A percentile compares a stretch with the other conserved stretches of the same genome.
phyloP scores from a whole-genome alignment of 345 rosid genomes.

The Leavenworthia alabamica region DNA sequence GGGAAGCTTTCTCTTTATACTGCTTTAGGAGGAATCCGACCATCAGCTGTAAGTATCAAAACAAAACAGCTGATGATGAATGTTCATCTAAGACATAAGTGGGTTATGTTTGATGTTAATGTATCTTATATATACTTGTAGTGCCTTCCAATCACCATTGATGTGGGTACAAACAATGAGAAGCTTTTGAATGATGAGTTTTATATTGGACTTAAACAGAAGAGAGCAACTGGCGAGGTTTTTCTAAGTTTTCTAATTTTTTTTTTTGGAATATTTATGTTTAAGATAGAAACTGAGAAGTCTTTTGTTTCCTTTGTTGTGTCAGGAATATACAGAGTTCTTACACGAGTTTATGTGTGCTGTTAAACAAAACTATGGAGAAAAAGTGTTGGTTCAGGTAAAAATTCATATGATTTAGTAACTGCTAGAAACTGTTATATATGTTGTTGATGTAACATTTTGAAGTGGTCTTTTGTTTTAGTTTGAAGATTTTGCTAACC shows the following conservation, averaged over 20 bases:
- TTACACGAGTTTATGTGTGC: slow-evolving; percentile 87
- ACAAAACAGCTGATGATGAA: neutral
- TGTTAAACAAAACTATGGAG: slow-evolving; percentile 87
- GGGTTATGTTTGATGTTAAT: neutral
- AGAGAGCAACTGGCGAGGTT: slow-evolving; percentile 81
- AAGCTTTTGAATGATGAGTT: slow-evolving; percentile 66
- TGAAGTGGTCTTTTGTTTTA: slow-evolving; percentile 28
- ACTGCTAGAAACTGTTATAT: neutral
- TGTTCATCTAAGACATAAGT: neutral
- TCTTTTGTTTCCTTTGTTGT: slow-evolving; percentile 1
- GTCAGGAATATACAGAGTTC: slow-evolving; percentile 83
- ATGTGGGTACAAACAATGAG: slow-evolving; percentile 88
- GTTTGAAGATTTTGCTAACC: slow-evolving; percentile 99
- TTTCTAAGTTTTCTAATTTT: neutral
- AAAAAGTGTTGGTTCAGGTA: slow-evolving; percentile 87
- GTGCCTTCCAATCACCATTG: slow-evolving; percentile 86
- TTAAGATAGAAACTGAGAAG: slow-evolving; percentile 18
- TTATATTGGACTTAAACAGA: slow-evolving; percentile 76
- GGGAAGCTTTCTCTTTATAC: slow-evolving; percentile 85
- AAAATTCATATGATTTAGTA: neutral
- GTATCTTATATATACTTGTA: slow-evolving; percentile 16
- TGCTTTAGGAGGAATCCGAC: slow-evolving; percentile 83
- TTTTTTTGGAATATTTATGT: neutral
- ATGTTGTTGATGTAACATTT: neutral
- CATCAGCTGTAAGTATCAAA: slow-evolving; percentile 62